These are phyloP conservation scores for Cladochytrium replicatum DNA, from an alignment of 192 early-diverging fungal species.

Conservation along the genomic window DNA sequence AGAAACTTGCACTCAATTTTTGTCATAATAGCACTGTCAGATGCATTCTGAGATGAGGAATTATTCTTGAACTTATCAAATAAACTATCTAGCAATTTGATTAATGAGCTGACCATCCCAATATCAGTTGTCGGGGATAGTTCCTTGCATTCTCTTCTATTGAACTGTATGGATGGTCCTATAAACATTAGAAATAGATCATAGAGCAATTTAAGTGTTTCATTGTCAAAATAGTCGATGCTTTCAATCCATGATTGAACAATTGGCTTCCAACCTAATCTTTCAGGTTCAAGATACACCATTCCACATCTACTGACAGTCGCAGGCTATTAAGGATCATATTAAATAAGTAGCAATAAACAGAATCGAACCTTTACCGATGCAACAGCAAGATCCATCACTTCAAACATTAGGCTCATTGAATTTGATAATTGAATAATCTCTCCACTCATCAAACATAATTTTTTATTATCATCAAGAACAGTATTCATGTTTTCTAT, in stretches of 20 bases:
- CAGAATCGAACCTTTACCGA: conserved; percentile 30
- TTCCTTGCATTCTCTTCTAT: conserved; percentile 45
- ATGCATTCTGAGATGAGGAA: background rate
- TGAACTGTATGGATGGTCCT: conserved; percentile 25
- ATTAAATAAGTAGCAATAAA: conserved; percentile 6
- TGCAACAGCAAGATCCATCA: conserved; percentile 58
- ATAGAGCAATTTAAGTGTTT: conserved; percentile 12
- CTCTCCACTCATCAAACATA: conserved; percentile 54
- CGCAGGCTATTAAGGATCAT: conserved; percentile 31
- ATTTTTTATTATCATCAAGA: conserved; percentile 54
- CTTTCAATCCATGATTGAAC: conserved; percentile 42
- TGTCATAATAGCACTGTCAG: too few relatives aligned
- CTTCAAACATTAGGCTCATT: conserved; percentile 57
- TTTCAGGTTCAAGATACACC: conserved; percentile 52
- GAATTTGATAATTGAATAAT: conserved; percentile 57
- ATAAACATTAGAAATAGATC: conserved; percentile 38
- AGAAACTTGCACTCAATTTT: conserved; percentile 36
- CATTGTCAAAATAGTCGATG: conserved; percentile 21
- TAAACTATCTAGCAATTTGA: conserved; percentile 34
- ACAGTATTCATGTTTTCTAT: conserved; percentile 61
- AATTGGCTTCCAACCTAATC: conserved; percentile 46
- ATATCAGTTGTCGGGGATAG: conserved; percentile 50
- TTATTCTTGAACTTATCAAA: conserved; percentile 27
- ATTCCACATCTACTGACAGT: conserved; percentile 58
- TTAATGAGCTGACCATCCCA: conserved; percentile 45